Conservation (phyloP, 1,139 yeast species). For the Geotrichum fermentans region DNA sequence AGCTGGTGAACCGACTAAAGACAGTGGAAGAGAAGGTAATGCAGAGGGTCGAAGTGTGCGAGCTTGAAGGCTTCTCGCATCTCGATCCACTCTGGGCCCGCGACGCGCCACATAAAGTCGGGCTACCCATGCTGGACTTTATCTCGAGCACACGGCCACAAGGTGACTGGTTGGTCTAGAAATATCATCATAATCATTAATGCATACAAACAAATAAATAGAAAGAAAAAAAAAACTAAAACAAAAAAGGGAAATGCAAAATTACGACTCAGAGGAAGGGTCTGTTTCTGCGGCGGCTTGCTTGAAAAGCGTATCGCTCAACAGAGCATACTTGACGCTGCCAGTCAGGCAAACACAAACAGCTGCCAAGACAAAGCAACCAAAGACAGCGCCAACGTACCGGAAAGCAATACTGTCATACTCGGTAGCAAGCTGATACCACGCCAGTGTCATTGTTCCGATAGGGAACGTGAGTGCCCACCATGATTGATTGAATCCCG, state of each 20-base stretch:
- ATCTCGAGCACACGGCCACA: conserved; percentile 20
- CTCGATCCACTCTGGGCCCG: conserved; percentile 88
- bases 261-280: neutral
- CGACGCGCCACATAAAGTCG: conserved; percentile 58
- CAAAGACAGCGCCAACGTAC: conserved; percentile 59
- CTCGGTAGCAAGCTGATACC: conserved; percentile 46
- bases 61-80: conserved; percentile 60
- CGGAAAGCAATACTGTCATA: conserved; percentile 51
- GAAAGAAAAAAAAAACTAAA: neutral
- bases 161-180: neutral
- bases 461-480: conserved; percentile 91
- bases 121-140: conserved; percentile 38
- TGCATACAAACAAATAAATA: neutral
- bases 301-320: conserved; percentile 13
- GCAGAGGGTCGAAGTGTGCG: conserved; percentile 27
- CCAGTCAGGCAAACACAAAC: conserved; percentile 41
- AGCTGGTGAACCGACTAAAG: conserved; percentile 49
- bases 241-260: neutral
- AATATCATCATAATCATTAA: neutral
- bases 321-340: conserved; percentile 33
- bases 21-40: conserved; percentile 25
- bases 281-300: conserved; percentile 17
- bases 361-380: conserved; percentile 42
- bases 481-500: conserved; percentile 56
- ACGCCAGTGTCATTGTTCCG: conserved; percentile 73